Base-by-base conservation (phyloP, 176 grass and related monocot species). In the Aegilops sharonensis region DNA sequence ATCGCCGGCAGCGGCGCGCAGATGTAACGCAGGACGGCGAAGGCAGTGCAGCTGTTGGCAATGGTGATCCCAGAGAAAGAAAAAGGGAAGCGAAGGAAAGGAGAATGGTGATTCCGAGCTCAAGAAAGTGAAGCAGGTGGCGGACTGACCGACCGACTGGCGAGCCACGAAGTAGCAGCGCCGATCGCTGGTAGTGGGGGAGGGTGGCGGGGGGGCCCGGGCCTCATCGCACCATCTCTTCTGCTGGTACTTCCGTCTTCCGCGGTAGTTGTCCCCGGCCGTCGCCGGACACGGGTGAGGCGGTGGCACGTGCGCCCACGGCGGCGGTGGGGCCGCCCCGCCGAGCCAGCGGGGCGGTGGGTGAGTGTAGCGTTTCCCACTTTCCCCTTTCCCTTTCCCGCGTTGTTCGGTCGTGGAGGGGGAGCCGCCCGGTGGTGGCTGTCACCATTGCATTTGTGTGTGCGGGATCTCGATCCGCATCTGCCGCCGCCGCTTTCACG, bases 251-350 rank as follows among this genome's bases (percentile, higher is more conserved):
- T 59, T 56, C 52, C 52, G 52, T 9, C 42, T 52, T 34, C 15
- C 15, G 50, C 54, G 54, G 54, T 57, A 57, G 54, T 21, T 57
- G 54, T 57, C 6, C 54, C 67, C 36, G 60, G 69, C 45, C 50
- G 50, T 74, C 81, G 81, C 68, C 48, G 72, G 23, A 9, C 47
- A 35, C 12, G 4, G 80, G 80, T 36, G 80, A 25, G 65, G 1
- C 30, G 32, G 66, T 72, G 64, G 68, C 77, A 81, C 78, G 83
- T 85, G 83, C 30, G 88, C 1, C 68, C 87, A 89, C 82, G 87
- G 82, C 81, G 75, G 32, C 32, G 11, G 56, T 69, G 36, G 73
- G 23, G 24, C 62, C 39, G 63, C 8, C 7, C 24, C 29, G 62
- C 17, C 7, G 43, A 23, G 68, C 6, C 67, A 42, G 84, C 56